Evolutionary conservation across 371 early-diverging fungal species (phyloP).

Genomic region (Modicella reniformis): DNA sequence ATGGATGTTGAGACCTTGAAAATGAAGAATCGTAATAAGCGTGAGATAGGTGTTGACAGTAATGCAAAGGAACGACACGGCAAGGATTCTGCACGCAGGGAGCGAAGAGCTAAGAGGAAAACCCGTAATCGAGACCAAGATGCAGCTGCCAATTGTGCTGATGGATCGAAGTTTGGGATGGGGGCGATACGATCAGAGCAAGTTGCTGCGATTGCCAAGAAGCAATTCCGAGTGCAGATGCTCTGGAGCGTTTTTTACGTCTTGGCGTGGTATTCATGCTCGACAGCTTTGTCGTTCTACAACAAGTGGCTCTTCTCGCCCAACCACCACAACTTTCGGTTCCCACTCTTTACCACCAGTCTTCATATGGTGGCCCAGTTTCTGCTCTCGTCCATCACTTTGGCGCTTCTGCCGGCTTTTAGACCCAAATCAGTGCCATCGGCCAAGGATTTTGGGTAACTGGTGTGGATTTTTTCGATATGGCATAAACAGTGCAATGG

Average conservation of each 20-base stretch:
- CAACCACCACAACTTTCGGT: slow-evolving; percentile 77
- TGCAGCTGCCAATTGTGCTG: background rate
- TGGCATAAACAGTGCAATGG: background rate
- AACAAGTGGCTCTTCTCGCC: slow-evolving; percentile 91
- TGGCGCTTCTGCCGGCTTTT: slow-evolving; percentile 64
- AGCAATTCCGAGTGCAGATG: slow-evolving; percentile 37
- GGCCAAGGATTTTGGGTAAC: slow-evolving; percentile 67
- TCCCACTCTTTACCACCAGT: slow-evolving; percentile 82
- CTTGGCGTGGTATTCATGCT: slow-evolving; percentile 55
- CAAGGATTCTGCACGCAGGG: background rate
- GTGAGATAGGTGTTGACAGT: background rate
- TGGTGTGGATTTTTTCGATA: background rate
- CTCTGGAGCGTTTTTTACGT: slow-evolving; percentile 47
- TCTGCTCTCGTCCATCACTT: slow-evolving; percentile 62
- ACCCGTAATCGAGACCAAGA: background rate
- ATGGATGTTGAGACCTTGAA: slow-evolving; percentile 7
- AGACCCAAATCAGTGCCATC: slow-evolving; percentile 65
- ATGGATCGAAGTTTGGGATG: slow-evolving; percentile 20
- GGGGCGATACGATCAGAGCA: slow-evolving; percentile 38
- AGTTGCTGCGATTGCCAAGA: slow-evolving; percentile 37
- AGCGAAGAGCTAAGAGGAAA: background rate
- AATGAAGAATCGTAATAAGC: slow-evolving; percentile 4
- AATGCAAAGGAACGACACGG: background rate
- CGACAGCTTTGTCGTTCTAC: slow-evolving; percentile 81
- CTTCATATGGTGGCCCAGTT: slow-evolving; percentile 82